Conservation (phyloP, 2,329 filamentous ascomycete species). For the Metarhizium anisopliae region DNA sequence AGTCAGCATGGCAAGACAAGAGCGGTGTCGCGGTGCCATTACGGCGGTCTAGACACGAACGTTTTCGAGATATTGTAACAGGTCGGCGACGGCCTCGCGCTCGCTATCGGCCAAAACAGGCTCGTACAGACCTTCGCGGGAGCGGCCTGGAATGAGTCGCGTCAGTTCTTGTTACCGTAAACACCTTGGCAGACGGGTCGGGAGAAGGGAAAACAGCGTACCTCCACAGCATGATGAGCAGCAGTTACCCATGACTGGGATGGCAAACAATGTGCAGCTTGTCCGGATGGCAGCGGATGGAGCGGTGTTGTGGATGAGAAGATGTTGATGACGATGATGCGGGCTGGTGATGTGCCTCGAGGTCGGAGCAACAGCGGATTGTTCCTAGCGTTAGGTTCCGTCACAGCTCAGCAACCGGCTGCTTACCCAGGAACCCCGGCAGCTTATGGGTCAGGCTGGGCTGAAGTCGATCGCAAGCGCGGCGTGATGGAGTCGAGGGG, state of each 20-base stretch:
- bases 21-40: neutral
- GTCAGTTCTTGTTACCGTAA: slow-evolving; percentile 17
- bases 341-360: neutral
- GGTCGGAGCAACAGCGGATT: neutral
- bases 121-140: slow-evolving; percentile 75
- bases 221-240: slow-evolving; percentile 51
- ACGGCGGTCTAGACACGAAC: slow-evolving; percentile 41
- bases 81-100: slow-evolving; percentile 89
- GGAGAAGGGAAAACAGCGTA: slow-evolving; percentile 12
- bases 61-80: slow-evolving; percentile 93
- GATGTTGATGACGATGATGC: neutral
- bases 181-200: slow-evolving; percentile 2
- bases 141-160: slow-evolving; percentile 46
- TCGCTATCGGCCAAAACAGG: slow-evolving; percentile 90
- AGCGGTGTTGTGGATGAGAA: neutral
- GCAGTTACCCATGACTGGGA: slow-evolving; percentile 48
- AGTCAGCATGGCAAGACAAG: neutral
- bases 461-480: neutral
- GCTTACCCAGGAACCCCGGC: neutral
- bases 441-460: neutral
- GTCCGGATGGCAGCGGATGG: neutral
- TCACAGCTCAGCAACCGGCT: neutral
- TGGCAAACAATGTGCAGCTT: neutral
- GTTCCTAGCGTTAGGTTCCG: neutral
- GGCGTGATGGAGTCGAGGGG: neutral